These are phyloP conservation scores for Cornus suecica DNA, from an alignment of 148 eudicot species.

Conservation along the genomic window DNA sequence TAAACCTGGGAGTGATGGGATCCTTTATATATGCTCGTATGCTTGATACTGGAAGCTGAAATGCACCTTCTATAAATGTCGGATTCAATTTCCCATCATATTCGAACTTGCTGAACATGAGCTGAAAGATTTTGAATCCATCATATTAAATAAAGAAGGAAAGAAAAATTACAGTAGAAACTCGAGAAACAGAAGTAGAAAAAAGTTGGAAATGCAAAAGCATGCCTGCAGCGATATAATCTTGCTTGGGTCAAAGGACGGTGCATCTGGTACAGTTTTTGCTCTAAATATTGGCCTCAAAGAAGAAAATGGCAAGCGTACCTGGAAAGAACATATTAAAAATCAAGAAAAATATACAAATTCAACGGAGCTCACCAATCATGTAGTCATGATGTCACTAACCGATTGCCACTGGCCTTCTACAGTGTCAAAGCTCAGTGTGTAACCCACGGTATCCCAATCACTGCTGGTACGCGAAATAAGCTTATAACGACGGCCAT, in stretches of 20 bases:
- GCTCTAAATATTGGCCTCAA: constrained; percentile 89
- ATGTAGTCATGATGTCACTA: constrained; percentile 25
- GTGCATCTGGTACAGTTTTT: constrained; percentile 72
- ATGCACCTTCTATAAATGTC: constrained; percentile 86
- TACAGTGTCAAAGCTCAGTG: constrained; percentile 79
- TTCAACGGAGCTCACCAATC: neutral
- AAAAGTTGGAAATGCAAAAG: neutral
- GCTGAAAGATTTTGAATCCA: constrained; percentile 44
- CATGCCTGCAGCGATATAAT: constrained; percentile 78
- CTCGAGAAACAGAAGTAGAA: neutral
- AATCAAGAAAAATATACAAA: neutral
- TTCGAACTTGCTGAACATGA: constrained; percentile 97
- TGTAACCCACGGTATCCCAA: constrained; percentile 98
- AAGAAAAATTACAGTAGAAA: neutral
- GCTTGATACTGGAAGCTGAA: constrained; percentile 84
- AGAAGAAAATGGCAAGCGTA: constrained; percentile 70
- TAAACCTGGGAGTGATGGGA: constrained; percentile 80
- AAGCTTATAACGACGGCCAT: constrained; percentile 85
- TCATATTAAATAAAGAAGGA: too few relatives aligned
- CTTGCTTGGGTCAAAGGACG: constrained; percentile 68
- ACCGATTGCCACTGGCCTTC: constrained; percentile 98
- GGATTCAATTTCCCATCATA: constrained; percentile 92
- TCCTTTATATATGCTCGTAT: constrained; percentile 78
- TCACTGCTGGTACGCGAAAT: constrained; percentile 87
- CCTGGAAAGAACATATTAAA: constrained; percentile 33